Evolutionary conservation across 2,329 filamentous ascomycete species (phyloP), one percentile per base, ranked within the genome.

Genomic region (Sporothrix schenckii): DNA sequence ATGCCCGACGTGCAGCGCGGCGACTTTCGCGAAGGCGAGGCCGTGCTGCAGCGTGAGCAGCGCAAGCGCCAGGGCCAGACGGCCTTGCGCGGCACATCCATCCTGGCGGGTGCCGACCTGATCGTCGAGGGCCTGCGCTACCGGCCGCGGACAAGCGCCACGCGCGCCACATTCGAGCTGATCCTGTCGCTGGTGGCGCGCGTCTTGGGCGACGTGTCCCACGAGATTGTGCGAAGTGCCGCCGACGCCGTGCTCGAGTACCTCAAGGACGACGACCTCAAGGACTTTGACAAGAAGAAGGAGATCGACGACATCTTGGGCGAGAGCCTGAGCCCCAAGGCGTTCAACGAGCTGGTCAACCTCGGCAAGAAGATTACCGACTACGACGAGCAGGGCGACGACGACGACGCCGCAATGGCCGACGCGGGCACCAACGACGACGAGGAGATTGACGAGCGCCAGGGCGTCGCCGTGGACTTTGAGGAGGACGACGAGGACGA

Each of bases 281-380:
- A 98, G 80, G 95, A 99, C 78, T 92, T 97, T 72, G 95, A 99
- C 79, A 97, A 96, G 84, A 99, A 99, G 84, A 97, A 94, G 81
- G 93, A 97, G 79, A 89, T 98, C 56, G 95, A 99, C 76, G 95
- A 98, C 74, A 89, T 98, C 72, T 81, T 99, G 54, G 95, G 94
- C n/a, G 87, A 87, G 49, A 89, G 89, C 0, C 87, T 97, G 83
- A 90, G 86, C 65, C 88, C 92, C 1, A 97, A 97, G 78, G 91
- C 97, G 79, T 99, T 98, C 83, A 98, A 98, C 78, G 94, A 98
- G 81, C 83, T 99, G 74, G 90, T 98, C 69, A 99, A 97, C 78
- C 83, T 99, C 56, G 93, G 94, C 74, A 99, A 99, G 84, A 99
- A 99, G 82, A 97, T 99, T 73, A 99, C 95, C 66, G 95, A 99